A percentile compares a stretch with the other conserved stretches of the same genome.
phyloP scores from a whole-genome alignment of 1,139 yeast genomes.

The Arxiozyma bovina region DNA sequence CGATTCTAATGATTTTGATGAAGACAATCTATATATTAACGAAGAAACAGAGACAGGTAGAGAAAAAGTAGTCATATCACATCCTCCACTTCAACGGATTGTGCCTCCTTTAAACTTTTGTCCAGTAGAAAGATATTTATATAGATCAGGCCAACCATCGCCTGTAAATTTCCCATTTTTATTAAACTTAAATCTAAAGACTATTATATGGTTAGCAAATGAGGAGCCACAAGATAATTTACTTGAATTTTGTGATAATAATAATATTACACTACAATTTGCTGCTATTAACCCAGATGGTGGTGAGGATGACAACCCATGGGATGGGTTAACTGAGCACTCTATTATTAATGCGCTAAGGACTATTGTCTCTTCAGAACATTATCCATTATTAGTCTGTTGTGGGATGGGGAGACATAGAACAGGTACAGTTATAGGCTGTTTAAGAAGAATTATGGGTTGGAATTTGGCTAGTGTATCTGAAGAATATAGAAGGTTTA shows the following conservation, averaged over 20 bases:
- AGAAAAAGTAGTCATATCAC: conserved; percentile 23
- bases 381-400: conserved; percentile 80
- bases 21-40: conserved; percentile 23
- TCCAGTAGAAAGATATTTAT: conserved; percentile 81
- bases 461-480: conserved; percentile 94
- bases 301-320: conserved; percentile 74
- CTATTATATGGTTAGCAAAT: conserved; percentile 87
- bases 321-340: conserved; percentile 91
- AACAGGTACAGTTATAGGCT: conserved; percentile 93
- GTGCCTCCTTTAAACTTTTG: conserved; percentile 94
- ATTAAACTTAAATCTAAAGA: conserved; percentile 60
- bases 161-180: conserved; percentile 82
- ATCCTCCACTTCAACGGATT: conserved; percentile 51
- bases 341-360: conserved; percentile 74
- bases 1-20: conserved; percentile 24
- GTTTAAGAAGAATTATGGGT: conserved; percentile 79
- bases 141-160: conserved; percentile 95
- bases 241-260: conserved; percentile 66
- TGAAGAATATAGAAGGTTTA: conserved; percentile 88
- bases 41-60: conserved; percentile 29
- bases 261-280: conserved; percentile 55
- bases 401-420: conserved; percentile 98
- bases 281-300: conserved; percentile 54
- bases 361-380: conserved; percentile 58
- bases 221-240: conserved; percentile 92